Conservation (phyloP, 306 rosid species). For the Cicer cuneatum region DNA sequence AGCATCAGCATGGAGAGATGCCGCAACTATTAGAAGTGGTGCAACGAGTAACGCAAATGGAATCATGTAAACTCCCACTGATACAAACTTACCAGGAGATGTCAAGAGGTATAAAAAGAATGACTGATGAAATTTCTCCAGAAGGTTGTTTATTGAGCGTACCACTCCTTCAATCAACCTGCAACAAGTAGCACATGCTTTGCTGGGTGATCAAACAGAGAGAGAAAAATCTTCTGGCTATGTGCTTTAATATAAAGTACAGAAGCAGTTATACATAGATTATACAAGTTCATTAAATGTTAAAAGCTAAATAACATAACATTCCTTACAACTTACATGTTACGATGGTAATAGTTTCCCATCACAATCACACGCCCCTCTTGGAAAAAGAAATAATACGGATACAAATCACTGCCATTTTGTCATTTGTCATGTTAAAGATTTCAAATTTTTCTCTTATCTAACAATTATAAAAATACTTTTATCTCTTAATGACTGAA, state of each 20-base stretch:
- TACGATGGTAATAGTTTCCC: constrained; percentile 13
- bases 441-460: constrained; percentile 17
- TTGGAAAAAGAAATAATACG: constrained; percentile 13
- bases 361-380: constrained; percentile 9
- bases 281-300: constrained; percentile 26
- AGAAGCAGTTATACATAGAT: constrained; percentile 10
- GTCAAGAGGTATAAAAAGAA: constrained; percentile 86
- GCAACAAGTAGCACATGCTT: constrained; percentile 48
- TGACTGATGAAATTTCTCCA: constrained; percentile 96
- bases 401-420: constrained; percentile 4
- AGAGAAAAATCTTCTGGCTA: constrained; percentile 20
- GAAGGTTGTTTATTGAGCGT: constrained; percentile 92
- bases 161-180: constrained; percentile 93
- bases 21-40: constrained; percentile 88
- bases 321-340: constrained; percentile 14
- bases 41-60: constrained; percentile 86
- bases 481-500: constrained; percentile 1
- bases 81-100: constrained; percentile 86
- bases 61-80: constrained; percentile 96
- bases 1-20: constrained; percentile 69
- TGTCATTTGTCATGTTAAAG: background rate
- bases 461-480: constrained; percentile 15
- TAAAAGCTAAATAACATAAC: constrained; percentile 29
- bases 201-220: constrained; percentile 41
- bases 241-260: constrained; percentile 11